Conservation (phyloP, 257 asterid species). For the Nicotiana knightiana region DNA sequence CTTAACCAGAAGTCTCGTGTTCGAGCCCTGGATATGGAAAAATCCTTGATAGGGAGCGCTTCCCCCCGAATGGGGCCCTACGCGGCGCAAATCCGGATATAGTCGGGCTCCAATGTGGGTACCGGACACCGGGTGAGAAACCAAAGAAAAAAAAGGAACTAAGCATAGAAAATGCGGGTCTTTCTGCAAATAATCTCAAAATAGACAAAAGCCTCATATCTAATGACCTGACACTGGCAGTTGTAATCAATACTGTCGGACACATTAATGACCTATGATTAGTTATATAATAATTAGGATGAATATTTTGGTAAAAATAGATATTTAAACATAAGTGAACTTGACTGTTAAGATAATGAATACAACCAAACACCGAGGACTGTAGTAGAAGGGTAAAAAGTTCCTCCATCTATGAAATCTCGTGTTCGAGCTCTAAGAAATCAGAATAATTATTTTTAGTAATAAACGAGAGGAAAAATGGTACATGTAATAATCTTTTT, state of each 20-base stretch:
- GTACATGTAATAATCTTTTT: neutral
- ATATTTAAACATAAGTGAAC: neutral
- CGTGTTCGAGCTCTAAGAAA: no score
- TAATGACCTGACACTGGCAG: neutral
- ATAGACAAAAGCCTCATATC: neutral
- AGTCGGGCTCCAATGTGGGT: no score
- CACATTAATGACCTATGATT: neutral
- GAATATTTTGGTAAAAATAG: neutral
- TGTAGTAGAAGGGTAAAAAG: no score
- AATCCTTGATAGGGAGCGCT: no score
- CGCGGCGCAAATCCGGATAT: no score
- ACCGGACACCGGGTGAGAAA: no score
- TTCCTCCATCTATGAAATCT: no score
- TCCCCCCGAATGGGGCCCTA: no score
- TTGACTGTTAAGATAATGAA: neutral
- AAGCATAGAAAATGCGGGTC: neutral
- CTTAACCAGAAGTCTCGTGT: no score
- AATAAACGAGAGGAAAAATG: neutral
- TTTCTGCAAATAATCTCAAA: neutral
- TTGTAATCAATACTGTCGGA: neutral
- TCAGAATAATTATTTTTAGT: no score
- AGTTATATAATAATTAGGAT: neutral
- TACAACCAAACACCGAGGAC: no score
- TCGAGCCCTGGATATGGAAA: no score
- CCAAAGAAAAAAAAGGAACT: neutral